phyloP scores from a whole-genome alignment of 2,329 filamentous ascomycete genomes.

The Stachybotrys echinatus region DNA sequence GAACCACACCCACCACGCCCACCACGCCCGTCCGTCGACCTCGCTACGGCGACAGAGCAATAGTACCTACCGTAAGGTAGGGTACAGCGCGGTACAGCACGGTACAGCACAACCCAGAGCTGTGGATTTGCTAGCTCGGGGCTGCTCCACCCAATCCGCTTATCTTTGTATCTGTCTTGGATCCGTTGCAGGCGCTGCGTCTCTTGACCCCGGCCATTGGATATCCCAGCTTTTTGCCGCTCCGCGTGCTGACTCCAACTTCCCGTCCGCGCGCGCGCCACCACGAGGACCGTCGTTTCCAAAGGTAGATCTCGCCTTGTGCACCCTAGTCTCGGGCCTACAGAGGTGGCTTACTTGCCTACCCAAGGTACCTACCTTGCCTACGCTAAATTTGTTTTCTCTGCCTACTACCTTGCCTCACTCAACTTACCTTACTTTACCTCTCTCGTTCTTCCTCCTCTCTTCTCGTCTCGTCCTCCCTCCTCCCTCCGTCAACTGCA shows the following conservation, averaged over 20 bases:
- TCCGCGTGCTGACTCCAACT: slow-evolving; percentile 16
- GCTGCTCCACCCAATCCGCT: slow-evolving; percentile 8
- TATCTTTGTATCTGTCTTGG: slow-evolving; percentile 13
- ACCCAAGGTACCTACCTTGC: too few relatives aligned
- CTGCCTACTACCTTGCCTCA: neutral
- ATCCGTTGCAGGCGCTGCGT: slow-evolving; percentile 14
- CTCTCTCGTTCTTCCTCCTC: neutral
- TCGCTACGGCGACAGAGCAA: too few relatives aligned
- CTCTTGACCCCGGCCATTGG: slow-evolving; percentile 21
- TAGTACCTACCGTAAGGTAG: too few relatives aligned
- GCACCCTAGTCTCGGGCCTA: neutral
- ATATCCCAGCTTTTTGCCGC: slow-evolving; percentile 15
- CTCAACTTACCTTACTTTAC: neutral
- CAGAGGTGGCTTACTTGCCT: neutral
- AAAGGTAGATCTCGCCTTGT: neutral
- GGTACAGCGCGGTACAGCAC: too few relatives aligned
- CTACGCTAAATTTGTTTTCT: neutral
- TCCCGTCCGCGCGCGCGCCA: slow-evolving; percentile 19
- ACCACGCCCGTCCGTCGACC: too few relatives aligned
- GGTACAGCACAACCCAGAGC: slow-evolving; percentile 29
- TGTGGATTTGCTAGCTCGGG: slow-evolving; percentile 20
- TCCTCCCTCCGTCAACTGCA: too few relatives aligned
- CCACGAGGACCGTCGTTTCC: slow-evolving; percentile 9
- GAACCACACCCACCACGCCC: too few relatives aligned
- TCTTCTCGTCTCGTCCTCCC: too few relatives aligned